Conservation (phyloP, 2,329 filamentous ascomycete genomes). For the Pseudogymnoascus sp. region DNA sequence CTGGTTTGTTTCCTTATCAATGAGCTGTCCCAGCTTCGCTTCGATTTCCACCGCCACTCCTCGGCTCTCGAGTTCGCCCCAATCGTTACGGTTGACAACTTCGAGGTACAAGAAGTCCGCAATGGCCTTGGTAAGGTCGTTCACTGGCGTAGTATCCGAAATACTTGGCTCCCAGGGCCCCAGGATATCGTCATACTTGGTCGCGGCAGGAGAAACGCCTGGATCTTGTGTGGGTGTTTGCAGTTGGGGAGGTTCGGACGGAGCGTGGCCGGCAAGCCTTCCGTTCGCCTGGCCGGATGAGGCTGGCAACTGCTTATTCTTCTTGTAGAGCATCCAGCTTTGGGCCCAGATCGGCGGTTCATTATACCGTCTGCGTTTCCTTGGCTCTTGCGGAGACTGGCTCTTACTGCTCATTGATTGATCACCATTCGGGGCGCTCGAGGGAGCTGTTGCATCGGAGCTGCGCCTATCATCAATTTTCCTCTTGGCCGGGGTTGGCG, state of each 20-base stretch:
- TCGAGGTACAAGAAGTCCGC: conserved; percentile 72
- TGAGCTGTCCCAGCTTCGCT: conserved; percentile 79
- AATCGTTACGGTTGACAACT: conserved; percentile 59
- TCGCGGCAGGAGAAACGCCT: conserved; percentile 4
- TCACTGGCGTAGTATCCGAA: conserved; percentile 59
- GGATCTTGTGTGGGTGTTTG: conserved; percentile 13
- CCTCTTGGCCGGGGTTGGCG: conserved; percentile 37
- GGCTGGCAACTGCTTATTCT: neutral
- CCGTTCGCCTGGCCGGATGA: conserved; percentile 22
- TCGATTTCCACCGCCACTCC: conserved; percentile 83
- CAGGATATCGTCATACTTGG: conserved; percentile 25
- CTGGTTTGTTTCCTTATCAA: conserved; percentile 62
- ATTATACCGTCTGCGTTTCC: conserved; percentile 30
- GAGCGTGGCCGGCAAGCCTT: conserved; percentile 12
- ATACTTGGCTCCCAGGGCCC: conserved; percentile 61
- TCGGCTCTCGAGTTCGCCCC: conserved; percentile 52
- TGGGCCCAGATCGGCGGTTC: conserved; percentile 43
- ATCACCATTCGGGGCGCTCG: conserved; percentile 19
- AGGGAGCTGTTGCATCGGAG: conserved; percentile 17
- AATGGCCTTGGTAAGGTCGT: conserved; percentile 66
- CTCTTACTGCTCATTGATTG: conserved; percentile 1
- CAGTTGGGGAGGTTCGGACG: conserved; percentile 10
- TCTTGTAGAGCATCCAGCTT: conserved; percentile 16
- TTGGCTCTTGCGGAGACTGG: conserved; percentile 3
- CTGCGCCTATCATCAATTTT: conserved; percentile 37